A percentile compares a stretch with the other conserved stretches of the same genome.
Conservation (phyloP, 2,329 filamentous ascomycete genomes). For the Sporothrix mexicana region DNA sequence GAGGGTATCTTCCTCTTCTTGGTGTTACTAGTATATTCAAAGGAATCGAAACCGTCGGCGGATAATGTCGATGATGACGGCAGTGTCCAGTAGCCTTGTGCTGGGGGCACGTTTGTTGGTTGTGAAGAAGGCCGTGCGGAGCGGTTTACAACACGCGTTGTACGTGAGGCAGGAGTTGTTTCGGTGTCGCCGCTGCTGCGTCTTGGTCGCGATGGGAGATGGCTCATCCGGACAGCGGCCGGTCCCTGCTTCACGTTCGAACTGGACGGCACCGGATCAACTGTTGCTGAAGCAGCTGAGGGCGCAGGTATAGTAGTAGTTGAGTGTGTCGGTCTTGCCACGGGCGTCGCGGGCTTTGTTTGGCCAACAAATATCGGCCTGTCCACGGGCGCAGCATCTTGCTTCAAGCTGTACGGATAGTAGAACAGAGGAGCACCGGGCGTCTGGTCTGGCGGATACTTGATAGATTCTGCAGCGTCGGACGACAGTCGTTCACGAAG, state of each 20-base stretch:
- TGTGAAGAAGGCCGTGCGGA: constrained; percentile 25
- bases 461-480: constrained; percentile 80
- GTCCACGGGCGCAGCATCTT: constrained; percentile 52
- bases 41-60: constrained; percentile 90
- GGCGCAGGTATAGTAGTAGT: neutral
- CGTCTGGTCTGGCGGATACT: constrained; percentile 78
- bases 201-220: neutral
- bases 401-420: constrained; percentile 66
- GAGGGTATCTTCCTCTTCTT: constrained; percentile 98
- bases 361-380: constrained; percentile 42
- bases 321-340: neutral
- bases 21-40: constrained; percentile 99
- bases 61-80: constrained; percentile 73
- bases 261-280: neutral
- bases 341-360: neutral
- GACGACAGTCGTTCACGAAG: constrained; percentile 86
- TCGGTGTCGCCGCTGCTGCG: constrained; percentile 66
- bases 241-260: neutral
- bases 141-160: constrained; percentile 32
- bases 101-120: constrained; percentile 18
- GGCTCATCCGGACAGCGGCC: constrained; percentile 4
- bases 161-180: constrained; percentile 36
- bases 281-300: neutral
- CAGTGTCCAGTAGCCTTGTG: constrained; percentile 52
- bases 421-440: constrained; percentile 77